Evolutionary conservation across 2,329 filamentous ascomycete genomes (phyloP), one percentile per base, ranked within the genome.

Genomic region (Paraphoma sp.): DNA sequence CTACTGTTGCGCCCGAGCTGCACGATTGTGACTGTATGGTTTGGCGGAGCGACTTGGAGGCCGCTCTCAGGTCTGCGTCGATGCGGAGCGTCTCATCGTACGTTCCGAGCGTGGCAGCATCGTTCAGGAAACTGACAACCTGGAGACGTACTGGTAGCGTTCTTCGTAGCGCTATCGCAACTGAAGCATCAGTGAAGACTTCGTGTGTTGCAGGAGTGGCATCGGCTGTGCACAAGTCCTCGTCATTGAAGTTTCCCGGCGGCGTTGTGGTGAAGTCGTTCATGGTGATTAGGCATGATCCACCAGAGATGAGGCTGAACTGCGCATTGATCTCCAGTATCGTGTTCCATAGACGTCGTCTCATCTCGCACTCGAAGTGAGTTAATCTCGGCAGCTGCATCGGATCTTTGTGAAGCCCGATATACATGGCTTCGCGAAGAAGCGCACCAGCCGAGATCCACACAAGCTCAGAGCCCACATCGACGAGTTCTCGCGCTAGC

Each of bases 381-480:
- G 62, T 60, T 38, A 60, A 65, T 6, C 64, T 61, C 2, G 72
- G 71, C 3, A 79, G 60, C 16, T 68, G 61, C 0, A 56, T 53
- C 2, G 78, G 78, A 50, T 81, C 78, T 44, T 74, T 66, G 60
- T 81, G 77, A 1, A 81, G 54, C 1, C 79, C 79, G 60, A 79
- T 74, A 16, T 73, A 71, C 12, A 80, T 68, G 5, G 78, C 78
- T 18, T 68, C 72, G 42, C 79, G 67, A 11, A 80, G 55, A 0
- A 81, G 59, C 16, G 68, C 62, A 1, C 78, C 79, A 2, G 70
- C 68, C 0, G 76, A 73, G 17, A 79, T 71, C 75, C 78, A 79
- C 1, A 73, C 70, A 16, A 76, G 56, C 45, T 73, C 71, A 12
- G 67, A 72, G 6, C 74, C 74, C 1, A 80, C 68, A 12, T 71